Conservation (phyloP, 202 grass and related monocot genomes). For the Carex arenaria region DNA sequence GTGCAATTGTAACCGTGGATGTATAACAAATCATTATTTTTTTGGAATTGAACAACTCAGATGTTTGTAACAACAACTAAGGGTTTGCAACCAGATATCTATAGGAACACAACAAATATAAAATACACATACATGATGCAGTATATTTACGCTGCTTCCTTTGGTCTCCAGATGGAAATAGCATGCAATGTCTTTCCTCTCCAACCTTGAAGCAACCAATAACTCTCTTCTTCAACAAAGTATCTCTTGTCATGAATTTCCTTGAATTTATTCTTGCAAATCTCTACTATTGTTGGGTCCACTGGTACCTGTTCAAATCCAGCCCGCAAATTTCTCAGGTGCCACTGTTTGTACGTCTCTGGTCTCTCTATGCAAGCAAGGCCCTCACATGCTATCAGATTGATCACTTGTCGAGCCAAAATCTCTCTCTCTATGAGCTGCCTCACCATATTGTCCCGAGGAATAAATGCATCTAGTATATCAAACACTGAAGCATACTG, state of each 20-base stretch:
- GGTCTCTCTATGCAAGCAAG: constrained; percentile 29
- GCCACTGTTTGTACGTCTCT: constrained; percentile 50
- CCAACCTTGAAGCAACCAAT: constrained; percentile 37
- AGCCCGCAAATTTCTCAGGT: constrained; percentile 36
- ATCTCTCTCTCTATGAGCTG: constrained; percentile 34
- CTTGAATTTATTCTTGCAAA: not conserved
- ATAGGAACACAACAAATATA: too few relatives aligned
- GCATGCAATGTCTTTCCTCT: constrained; percentile 30
- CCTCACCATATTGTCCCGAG: constrained; percentile 28
- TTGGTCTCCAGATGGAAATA: constrained; percentile 34
- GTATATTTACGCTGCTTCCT: not conserved
- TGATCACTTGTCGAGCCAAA: constrained; percentile 27
- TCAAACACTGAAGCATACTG: constrained; percentile 36
- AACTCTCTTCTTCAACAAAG: constrained; percentile 30
- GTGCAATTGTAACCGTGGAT: too few relatives aligned
- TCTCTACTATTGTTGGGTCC: constrained; percentile 14
- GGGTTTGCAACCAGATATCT: too few relatives aligned
- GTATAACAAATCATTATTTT: too few relatives aligned
- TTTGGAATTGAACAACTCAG: too few relatives aligned
- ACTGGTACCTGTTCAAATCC: constrained; percentile 28
- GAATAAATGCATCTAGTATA: constrained; percentile 37
- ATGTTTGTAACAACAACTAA: too few relatives aligned
- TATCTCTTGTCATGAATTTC: constrained; percentile 33
- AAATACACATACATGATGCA: too few relatives aligned
- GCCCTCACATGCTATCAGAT: constrained; percentile 45